Percentiles rank a stretch among this genome's conserved stretches.
Evolutionary conservation across 345 rosid genomes (phyloP).

Genomic region (Syzygium jambos): DNA sequence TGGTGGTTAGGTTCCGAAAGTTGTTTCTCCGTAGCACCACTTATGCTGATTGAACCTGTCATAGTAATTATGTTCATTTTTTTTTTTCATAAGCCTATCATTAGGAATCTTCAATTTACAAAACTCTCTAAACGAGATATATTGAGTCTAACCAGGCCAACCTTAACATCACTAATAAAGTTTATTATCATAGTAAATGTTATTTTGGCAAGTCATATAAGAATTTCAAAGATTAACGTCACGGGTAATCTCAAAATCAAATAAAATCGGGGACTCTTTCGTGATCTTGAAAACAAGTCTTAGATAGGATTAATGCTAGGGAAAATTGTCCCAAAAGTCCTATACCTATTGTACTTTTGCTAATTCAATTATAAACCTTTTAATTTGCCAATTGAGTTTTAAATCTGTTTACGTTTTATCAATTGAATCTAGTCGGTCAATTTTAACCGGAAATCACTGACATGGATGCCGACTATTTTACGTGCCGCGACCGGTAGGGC

Average conservation of each 20-base stretch:
- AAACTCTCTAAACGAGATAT: background rate
- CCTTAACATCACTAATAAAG: background rate
- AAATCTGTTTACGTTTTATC: no score
- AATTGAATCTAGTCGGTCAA: no score
- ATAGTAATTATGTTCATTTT: background rate
- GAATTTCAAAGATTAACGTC: background rate
- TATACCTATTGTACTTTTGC: no score
- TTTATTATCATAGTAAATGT: background rate
- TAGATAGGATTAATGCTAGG: background rate
- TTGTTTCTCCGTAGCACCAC: background rate
- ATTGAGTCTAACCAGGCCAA: background rate
- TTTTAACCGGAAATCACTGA: no score
- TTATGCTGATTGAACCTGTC: background rate
- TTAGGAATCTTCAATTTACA: background rate
- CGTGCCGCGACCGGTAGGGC: no score
- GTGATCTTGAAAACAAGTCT: background rate
- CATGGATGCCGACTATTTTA: no score
- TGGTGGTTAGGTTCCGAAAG: background rate
- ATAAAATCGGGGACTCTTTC: background rate
- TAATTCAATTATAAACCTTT: no score
- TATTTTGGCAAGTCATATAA: background rate
- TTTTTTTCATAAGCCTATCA: background rate
- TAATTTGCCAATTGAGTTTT: no score
- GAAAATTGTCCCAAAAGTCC: no score
- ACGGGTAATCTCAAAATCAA: background rate